These are phyloP conservation scores for Trichoderma semiorbis DNA, from an alignment of 2,329 filamentous ascomycete genomes.

Conservation along the genomic window DNA sequence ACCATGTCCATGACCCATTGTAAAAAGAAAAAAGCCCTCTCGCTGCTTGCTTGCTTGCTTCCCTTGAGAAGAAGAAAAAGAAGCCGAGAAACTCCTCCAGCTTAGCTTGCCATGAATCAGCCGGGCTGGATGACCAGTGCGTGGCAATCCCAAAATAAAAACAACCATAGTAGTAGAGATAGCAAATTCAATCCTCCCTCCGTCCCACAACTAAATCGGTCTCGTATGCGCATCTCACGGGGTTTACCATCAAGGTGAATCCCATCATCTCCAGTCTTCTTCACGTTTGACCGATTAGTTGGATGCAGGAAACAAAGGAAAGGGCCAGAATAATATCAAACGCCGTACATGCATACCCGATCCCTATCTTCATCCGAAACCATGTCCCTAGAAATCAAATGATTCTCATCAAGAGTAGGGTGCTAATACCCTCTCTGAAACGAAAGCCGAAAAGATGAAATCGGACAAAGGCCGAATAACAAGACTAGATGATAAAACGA, in stretches of 20 bases:
- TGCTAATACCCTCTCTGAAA: neutral
- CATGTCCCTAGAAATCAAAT: conserved; percentile 17
- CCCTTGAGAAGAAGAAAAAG: neutral
- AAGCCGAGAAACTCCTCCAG: neutral
- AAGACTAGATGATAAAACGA: conserved; percentile 1
- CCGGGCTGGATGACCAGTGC: neutral
- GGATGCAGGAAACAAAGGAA: conserved; percentile 22
- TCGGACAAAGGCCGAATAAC: neutral
- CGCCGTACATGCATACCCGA: conserved; percentile 31
- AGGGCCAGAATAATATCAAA: conserved; percentile 22
- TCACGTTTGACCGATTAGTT: conserved; percentile 3
- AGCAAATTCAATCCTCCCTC: neutral
- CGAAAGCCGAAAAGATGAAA: neutral
- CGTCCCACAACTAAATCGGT: neutral
- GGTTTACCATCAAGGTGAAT: neutral
- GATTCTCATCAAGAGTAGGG: conserved; percentile 9
- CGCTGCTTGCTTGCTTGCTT: neutral
- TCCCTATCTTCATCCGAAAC: conserved; percentile 21
- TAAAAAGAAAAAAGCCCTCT: neutral
- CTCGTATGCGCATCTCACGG: neutral
- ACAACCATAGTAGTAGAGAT: neutral
- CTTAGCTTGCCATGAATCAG: neutral
- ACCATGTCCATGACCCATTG: neutral
- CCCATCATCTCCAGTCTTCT: conserved; percentile 1
- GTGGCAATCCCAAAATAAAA: neutral